Conservation (phyloP, 2,329 filamentous ascomycete species). For the Fusarium nematophilum region DNA sequence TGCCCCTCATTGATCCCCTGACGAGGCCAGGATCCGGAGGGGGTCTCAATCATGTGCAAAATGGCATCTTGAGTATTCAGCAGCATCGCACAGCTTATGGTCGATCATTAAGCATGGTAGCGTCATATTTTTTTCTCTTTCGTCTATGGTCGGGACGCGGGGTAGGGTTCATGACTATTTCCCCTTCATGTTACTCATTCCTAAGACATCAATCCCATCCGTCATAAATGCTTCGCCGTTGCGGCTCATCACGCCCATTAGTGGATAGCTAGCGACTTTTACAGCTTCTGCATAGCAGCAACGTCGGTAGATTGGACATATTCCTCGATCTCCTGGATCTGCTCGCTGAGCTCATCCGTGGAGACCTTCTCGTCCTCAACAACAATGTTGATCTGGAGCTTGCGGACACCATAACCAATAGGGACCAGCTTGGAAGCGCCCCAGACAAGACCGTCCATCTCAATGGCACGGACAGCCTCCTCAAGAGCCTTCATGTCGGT, state of each 20-base stretch:
- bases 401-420: constrained; percentile 98
- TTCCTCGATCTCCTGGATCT: constrained; percentile 88
- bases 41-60: not conserved
- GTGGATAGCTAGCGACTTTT: constrained; percentile 53
- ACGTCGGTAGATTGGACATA: constrained; percentile 95
- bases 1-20: constrained; percentile 33
- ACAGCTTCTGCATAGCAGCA: constrained; percentile 93
- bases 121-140: constrained; percentile 23
- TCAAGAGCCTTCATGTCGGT: constrained; percentile 90
- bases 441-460: constrained; percentile 96
- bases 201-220: constrained; percentile 37
- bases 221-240: constrained; percentile 46
- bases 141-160: constrained; percentile 41
- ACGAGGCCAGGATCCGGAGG: constrained; percentile 10
- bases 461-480: constrained; percentile 81
- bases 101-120: too few species aligned
- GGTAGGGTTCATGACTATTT: constrained; percentile 39
- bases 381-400: constrained; percentile 98
- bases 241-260: constrained; percentile 48
- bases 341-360: constrained; percentile 84
- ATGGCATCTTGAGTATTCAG: not conserved
- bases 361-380: constrained; percentile 98
- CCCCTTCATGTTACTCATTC: constrained; percentile 42
- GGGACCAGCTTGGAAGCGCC: constrained; percentile 89
- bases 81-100: too few species aligned